These are phyloP conservation scores for Metschnikowia dekortorum DNA, from an alignment of 805 yeast genomes.

Conservation along the genomic window DNA sequence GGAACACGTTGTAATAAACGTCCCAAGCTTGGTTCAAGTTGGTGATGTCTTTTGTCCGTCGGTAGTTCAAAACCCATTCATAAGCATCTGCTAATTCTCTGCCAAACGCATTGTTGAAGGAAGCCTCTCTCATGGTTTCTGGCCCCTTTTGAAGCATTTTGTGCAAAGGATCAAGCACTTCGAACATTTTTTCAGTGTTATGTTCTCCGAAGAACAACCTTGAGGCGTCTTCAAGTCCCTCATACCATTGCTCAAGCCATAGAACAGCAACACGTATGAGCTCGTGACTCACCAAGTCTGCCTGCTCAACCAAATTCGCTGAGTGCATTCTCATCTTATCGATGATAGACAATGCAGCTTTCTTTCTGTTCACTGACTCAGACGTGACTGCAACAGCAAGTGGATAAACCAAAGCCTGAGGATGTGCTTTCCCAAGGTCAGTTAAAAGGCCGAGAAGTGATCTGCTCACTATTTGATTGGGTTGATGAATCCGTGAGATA, in stretches of 20 bases:
- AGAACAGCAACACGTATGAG: constrained; percentile 90
- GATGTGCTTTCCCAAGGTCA: constrained; percentile 91
- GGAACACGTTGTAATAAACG: constrained; percentile 87
- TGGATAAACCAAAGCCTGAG: constrained; percentile 95
- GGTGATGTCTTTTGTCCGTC: constrained; percentile 78
- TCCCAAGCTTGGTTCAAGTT: constrained; percentile 98
- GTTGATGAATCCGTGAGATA: constrained; percentile 95
- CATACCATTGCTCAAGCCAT: constrained; percentile 99
- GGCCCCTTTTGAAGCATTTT: constrained; percentile 82
- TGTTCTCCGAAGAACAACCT: constrained; percentile 90
- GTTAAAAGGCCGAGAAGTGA: constrained; percentile 76
- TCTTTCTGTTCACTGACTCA: constrained; percentile 82
- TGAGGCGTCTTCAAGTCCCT: constrained; percentile 95
- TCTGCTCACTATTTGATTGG: constrained; percentile 76
- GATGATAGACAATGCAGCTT: constrained; percentile 86
- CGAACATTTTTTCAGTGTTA: constrained; percentile 91
- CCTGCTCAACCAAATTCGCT: constrained; percentile 79
- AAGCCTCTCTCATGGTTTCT: constrained; percentile 85
- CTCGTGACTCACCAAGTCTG: constrained; percentile 91
- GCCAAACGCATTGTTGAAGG: constrained; percentile 91
- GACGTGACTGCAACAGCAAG: constrained; percentile 94
- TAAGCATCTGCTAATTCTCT: constrained; percentile 88
- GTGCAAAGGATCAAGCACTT: constrained; percentile 85
- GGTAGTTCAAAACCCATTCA: constrained; percentile 86
- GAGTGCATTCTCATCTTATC: constrained; percentile 91